Evolutionary conservation across 208 protist species (phyloP).

Genomic region (Trypanosoma conorhini): DNA sequence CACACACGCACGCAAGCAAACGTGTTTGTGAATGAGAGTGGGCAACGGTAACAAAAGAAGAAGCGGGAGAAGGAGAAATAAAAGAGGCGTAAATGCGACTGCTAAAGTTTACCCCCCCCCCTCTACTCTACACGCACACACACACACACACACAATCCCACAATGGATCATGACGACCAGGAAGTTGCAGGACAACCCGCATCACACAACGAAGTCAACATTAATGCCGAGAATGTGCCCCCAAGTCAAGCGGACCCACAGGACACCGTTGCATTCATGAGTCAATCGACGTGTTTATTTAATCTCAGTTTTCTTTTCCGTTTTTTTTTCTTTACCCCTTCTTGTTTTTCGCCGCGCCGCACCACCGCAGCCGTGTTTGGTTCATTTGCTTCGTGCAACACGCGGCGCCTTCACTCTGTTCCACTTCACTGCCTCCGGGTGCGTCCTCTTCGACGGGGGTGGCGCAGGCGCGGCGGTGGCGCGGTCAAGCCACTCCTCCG

Average conservation of each 20-base stretch:
- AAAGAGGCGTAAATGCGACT: background rate
- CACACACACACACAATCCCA: background rate
- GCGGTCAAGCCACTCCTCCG: constrained; percentile 69
- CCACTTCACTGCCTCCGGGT: background rate
- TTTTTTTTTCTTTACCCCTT: background rate
- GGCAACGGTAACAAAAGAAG: constrained; percentile 18
- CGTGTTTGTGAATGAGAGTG: background rate
- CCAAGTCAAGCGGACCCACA: background rate
- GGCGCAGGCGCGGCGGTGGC: constrained; percentile 27
- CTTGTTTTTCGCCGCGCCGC: background rate
- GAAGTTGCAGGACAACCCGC: background rate
- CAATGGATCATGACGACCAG: background rate
- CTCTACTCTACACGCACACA: no score
- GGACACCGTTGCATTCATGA: background rate
- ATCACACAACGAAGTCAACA: background rate
- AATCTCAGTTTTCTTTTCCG: constrained; percentile 11
- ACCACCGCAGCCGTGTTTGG: background rate
- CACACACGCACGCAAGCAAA: background rate
- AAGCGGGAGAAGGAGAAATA: background rate
- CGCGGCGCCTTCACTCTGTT: no score
- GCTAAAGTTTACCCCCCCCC: no score
- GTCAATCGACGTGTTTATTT: constrained; percentile 13
- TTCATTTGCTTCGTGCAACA: background rate
- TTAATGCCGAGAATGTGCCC: background rate
- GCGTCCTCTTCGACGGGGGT: background rate